A percentile compares a stretch with the other conserved stretches of the same genome.
Conservation (phyloP, 2,329 filamentous ascomycete species). For the Aquanectria penicillioides region DNA sequence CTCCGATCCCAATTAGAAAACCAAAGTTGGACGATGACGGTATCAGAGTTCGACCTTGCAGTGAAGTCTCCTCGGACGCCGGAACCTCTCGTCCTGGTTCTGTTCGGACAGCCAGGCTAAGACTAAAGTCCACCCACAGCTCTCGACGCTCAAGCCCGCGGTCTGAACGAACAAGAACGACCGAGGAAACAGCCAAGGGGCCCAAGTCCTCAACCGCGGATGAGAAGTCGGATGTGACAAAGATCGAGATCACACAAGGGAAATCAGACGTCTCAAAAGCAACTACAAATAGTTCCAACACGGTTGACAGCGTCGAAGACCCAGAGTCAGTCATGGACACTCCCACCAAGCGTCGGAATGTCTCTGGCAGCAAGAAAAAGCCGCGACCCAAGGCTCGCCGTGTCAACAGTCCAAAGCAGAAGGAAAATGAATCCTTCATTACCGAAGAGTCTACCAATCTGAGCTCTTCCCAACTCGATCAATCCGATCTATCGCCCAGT, state of each 20-base stretch:
- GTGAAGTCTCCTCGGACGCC: constrained; percentile 40
- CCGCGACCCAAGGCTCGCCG: constrained; percentile 41
- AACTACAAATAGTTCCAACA: constrained; percentile 13
- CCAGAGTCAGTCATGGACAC: constrained; percentile 49
- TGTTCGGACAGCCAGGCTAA: constrained; percentile 37
- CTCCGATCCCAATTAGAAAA: constrained; percentile 48
- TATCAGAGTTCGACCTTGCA: constrained; percentile 44
- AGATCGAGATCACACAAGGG: constrained; percentile 27
- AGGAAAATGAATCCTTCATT: constrained; percentile 42
- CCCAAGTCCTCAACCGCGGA: not conserved
- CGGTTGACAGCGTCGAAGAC: constrained; percentile 49
- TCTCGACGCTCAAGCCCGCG: constrained; percentile 39
- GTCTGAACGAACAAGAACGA: constrained; percentile 43
- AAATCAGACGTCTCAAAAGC: constrained; percentile 34
- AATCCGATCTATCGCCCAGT: constrained; percentile 49
- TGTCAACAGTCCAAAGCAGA: constrained; percentile 35
- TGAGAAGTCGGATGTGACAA: constrained; percentile 26
- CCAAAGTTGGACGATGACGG: constrained; percentile 47
- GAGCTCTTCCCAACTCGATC: constrained; percentile 37
- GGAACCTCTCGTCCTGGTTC: constrained; percentile 32
- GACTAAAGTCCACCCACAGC: constrained; percentile 42
- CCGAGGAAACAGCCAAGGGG: constrained; percentile 25
- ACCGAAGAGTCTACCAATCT: constrained; percentile 44
- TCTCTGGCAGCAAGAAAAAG: constrained; percentile 40
- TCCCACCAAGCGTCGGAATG: constrained; percentile 49